A percentile compares a stretch with the other conserved stretches of the same genome.
phyloP scores from a whole-genome alignment of 441 rosid genomes.

The Bruguiera hainesii region DNA sequence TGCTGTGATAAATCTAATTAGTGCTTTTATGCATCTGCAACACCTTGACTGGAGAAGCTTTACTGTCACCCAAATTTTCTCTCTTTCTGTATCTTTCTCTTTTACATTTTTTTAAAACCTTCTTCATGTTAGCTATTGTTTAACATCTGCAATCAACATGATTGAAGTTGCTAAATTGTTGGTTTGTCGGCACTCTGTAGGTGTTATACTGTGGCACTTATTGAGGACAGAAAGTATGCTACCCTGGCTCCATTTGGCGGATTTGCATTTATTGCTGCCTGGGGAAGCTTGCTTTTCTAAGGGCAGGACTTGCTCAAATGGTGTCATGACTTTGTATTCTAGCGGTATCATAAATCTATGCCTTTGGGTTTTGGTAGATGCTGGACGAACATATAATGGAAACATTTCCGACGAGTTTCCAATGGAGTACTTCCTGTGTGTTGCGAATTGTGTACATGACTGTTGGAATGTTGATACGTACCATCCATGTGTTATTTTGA shows the following conservation, averaged over 20 bases:
- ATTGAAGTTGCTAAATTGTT: slow-evolving; percentile 1
- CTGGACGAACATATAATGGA: background rate
- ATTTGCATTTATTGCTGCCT: slow-evolving; percentile 76
- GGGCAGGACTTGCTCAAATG: slow-evolving; percentile 9
- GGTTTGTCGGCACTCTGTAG: slow-evolving; percentile 27
- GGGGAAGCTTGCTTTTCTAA: slow-evolving; percentile 82
- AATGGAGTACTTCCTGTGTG: too few species aligned
- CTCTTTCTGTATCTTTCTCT: background rate
- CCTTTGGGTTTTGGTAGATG: background rate
- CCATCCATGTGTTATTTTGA: background rate
- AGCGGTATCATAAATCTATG: background rate
- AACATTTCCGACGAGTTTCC: too few species aligned
- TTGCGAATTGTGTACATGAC: background rate
- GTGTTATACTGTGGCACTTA: slow-evolving; percentile 60
- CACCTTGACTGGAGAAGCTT: slow-evolving; percentile 1
- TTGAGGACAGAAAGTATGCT: slow-evolving; percentile 61
- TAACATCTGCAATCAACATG: background rate
- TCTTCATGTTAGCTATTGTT: background rate
- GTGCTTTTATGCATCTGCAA: background rate
- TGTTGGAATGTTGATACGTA: background rate
- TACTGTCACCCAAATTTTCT: background rate
- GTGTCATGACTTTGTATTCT: background rate
- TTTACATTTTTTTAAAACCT: background rate
- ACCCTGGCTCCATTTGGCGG: slow-evolving; percentile 74
- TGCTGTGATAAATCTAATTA: background rate